Evolutionary conservation across 306 rosid genomes (phyloP), one percentile per base, ranked within the genome.

Genomic region (Abrus precatorius): DNA sequence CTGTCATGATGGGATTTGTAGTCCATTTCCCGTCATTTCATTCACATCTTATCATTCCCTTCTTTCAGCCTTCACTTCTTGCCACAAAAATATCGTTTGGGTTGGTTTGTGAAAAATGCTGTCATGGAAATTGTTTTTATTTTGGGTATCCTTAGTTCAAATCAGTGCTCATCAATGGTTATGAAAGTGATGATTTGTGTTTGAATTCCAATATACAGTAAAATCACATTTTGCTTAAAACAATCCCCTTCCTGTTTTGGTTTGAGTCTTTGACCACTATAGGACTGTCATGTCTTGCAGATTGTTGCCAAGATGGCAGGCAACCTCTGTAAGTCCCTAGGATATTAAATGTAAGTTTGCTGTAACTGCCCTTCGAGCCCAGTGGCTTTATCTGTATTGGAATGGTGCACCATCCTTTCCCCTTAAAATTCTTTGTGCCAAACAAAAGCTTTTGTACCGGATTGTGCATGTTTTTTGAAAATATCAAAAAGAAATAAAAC

Each of bases 381-480:
- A 20, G 20, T 20, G 20, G 20, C 20, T 20, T 20, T 20, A 20
- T 20, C 20, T 20, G 20, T 20, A 20, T 20, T 20, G 20, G 20
- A 20, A 20, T 20, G 20, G 20, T 20, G 20, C 20, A 20, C 20
- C 20, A 20, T 20, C 20, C 20, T 20, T 20, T 20, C 20, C 20
- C 20, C 20, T 20, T 20, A 20, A 20, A 20, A 20, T 20, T 20
- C 20, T 20, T 20, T 20, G 20, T 20, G 20, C 20, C 20, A 20
- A 32, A 27, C 66, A 47, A n/a, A 47, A 60, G 20, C 36, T 52
- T 27, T 32, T 55, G n/a, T 12, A 44, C 61, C 9, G 20, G 45
- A 33, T 59, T 77, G 45, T 68, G 72, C 60, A 36, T n/a, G 54
- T 6, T 10, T 36, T 73, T 53, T 50, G 27, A 55, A 12, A 67